These are phyloP conservation scores for Chimonanthus praecox DNA, from an alignment of 164 flowering plant genomes.

Conservation along the genomic window DNA sequence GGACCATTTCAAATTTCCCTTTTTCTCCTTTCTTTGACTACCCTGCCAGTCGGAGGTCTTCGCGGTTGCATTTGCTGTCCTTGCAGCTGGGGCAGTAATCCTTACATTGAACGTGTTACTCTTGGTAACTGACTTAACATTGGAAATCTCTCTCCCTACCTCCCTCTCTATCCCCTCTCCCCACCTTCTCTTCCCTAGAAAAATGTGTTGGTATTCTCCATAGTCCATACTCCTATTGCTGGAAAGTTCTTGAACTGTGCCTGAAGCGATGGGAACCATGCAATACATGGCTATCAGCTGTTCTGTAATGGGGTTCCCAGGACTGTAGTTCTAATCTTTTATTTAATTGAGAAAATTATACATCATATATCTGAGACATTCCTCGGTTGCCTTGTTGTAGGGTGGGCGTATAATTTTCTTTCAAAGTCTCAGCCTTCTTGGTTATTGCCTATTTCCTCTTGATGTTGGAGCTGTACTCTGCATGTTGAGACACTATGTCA, in stretches of 20 bases:
- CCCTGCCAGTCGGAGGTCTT: conserved; percentile 91
- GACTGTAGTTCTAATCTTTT: no score
- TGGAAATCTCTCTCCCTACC: not conserved
- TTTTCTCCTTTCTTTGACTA: not conserved
- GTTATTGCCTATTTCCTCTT: conserved; percentile 90
- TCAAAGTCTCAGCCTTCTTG: conserved; percentile 91
- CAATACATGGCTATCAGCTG: no score
- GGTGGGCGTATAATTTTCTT: conserved; percentile 97
- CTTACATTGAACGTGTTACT: conserved; percentile 88
- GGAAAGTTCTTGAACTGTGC: no score
- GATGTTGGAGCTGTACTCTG: conserved; percentile 84
- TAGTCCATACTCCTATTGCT: no score
- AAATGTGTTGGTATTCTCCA: no score
- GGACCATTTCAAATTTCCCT: not conserved
- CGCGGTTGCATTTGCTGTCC: conserved; percentile 96
- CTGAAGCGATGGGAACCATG: no score
- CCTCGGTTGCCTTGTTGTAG: conserved; percentile 28
- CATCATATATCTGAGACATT: no score
- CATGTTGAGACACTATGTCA: conserved; percentile 74
- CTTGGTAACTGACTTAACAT: conserved; percentile 43
- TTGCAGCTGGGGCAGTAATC: conserved; percentile 94
- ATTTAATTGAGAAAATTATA: no score
- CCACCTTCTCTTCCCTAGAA: no score
- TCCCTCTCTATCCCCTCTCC: not conserved
- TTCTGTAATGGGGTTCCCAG: not conserved